phyloP scores from a whole-genome alignment of 106 monocot genomes.

The Dioscorea alata region DNA sequence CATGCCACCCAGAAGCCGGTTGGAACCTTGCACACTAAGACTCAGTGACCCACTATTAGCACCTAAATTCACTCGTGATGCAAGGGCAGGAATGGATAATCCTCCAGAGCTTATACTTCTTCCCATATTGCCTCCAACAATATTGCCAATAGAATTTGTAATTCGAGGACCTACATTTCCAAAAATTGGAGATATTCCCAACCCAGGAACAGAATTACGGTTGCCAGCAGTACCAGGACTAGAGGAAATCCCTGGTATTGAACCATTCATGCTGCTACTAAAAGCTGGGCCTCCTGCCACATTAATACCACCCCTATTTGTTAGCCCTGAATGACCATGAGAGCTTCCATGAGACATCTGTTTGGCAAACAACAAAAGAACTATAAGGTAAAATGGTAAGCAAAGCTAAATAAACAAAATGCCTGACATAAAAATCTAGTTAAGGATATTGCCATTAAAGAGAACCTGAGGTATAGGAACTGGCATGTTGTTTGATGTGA shows the following conservation, averaged over 20 bases:
- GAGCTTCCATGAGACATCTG: conserved; percentile 60
- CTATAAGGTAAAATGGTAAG: neutral
- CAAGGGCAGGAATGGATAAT: conserved; percentile 58
- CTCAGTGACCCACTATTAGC: conserved; percentile 56
- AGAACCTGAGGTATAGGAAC: conserved; percentile 74
- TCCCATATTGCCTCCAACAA: conserved; percentile 68
- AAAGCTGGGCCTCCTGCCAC: conserved; percentile 60
- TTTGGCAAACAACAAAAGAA: conserved; percentile 10
- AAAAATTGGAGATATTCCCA: conserved; percentile 62
- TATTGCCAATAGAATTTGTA: conserved; percentile 58
- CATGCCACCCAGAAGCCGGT: conserved; percentile 74
- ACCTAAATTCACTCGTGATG: conserved; percentile 63
- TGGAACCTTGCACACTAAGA: conserved; percentile 73
- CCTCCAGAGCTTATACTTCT: conserved; percentile 80
- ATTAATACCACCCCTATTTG: conserved; percentile 64
- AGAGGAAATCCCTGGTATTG: conserved; percentile 69
- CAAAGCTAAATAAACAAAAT: conserved; percentile 6
- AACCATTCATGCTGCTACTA: conserved; percentile 75
- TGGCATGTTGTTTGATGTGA: conserved; percentile 69
- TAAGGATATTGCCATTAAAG: neutral
- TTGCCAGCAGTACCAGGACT: conserved; percentile 46
- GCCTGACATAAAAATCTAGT: neutral
- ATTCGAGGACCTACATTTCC: conserved; percentile 70
- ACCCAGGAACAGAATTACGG: conserved; percentile 59
- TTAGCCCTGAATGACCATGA: conserved; percentile 74